These are phyloP conservation scores for Phyllosticta ampelicida DNA, from an alignment of 2,329 filamentous ascomycete species.

Conservation along the genomic window DNA sequence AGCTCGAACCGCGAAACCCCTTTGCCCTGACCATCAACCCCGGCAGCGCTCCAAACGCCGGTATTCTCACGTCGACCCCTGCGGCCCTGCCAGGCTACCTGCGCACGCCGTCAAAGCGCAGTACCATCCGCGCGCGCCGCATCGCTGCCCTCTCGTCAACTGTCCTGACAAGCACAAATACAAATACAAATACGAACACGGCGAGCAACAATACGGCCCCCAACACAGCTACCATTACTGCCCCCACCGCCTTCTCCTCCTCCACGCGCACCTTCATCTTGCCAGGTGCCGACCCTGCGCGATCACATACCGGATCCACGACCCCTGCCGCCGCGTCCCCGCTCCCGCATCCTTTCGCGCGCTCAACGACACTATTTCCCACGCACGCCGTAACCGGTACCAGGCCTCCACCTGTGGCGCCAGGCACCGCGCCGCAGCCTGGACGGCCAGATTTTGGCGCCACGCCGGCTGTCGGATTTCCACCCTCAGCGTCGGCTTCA, in stretches of 20 bases:
- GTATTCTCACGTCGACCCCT: constrained; percentile 12
- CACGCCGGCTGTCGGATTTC: background rate
- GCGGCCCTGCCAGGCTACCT: constrained; percentile 29
- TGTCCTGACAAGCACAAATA: background rate
- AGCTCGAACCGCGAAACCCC: constrained; percentile 9
- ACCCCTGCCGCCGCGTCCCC: constrained; percentile 3
- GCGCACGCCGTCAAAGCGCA: constrained; percentile 36
- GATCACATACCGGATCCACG: background rate
- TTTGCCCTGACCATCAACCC: constrained; percentile 21
- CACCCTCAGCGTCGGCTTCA: background rate
- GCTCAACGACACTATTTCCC: background rate
- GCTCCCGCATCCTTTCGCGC: background rate
- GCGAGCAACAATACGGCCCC: background rate
- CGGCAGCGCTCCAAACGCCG: constrained; percentile 13
- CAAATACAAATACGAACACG: background rate
- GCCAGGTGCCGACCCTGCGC: background rate
- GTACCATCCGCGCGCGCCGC: constrained; percentile 19
- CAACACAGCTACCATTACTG: constrained; percentile 15
- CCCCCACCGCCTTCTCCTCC: constrained; percentile 15
- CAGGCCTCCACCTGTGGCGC: background rate
- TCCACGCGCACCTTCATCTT: background rate
- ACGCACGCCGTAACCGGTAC: background rate
- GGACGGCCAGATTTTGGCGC: constrained; percentile 2
- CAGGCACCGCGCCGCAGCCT: background rate
- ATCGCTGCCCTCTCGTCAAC: constrained; percentile 10